Evolutionary conservation across 176 grass and related monocot genomes (phyloP).

Genomic region (Musa schizocarpa): DNA sequence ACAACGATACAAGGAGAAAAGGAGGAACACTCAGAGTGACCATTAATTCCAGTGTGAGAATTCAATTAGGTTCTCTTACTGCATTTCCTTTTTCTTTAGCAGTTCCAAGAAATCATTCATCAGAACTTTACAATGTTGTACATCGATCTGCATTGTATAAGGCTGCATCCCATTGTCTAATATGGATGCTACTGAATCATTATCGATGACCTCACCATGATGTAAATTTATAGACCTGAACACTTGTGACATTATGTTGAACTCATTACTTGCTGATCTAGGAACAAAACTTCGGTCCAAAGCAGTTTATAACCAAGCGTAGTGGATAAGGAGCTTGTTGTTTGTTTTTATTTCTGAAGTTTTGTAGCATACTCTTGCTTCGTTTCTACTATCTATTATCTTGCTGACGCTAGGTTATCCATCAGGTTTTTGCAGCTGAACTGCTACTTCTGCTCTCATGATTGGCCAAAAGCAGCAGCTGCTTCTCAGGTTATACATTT

Average conservation of each 20-base stretch:
- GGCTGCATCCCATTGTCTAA: neutral
- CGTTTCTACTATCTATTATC: too few relatives aligned
- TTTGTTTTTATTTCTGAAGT: too few relatives aligned
- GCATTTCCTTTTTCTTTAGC: neutral
- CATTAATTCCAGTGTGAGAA: neutral
- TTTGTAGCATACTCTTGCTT: too few relatives aligned
- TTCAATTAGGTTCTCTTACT: neutral
- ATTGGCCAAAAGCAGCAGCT: too few relatives aligned
- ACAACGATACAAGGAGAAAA: neutral
- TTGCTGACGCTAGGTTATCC: too few relatives aligned
- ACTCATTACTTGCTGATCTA: neutral
- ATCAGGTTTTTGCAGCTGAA: too few relatives aligned
- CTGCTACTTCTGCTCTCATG: too few relatives aligned
- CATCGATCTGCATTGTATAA: neutral
- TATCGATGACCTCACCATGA: neutral
- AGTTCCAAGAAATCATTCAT: neutral
- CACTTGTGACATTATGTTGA: neutral
- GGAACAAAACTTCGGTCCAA: neutral
- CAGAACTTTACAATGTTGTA: neutral
- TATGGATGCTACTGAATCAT: neutral
- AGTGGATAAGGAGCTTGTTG: too few relatives aligned
- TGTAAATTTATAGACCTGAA: neutral
- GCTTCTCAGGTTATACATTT: too few relatives aligned
- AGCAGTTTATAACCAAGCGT: neutral
- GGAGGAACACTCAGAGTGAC: neutral